These are phyloP conservation scores for Phaeosphaeriaceae sp. DNA, from an alignment of 2,329 filamentous ascomycete species.

Conservation along the genomic window DNA sequence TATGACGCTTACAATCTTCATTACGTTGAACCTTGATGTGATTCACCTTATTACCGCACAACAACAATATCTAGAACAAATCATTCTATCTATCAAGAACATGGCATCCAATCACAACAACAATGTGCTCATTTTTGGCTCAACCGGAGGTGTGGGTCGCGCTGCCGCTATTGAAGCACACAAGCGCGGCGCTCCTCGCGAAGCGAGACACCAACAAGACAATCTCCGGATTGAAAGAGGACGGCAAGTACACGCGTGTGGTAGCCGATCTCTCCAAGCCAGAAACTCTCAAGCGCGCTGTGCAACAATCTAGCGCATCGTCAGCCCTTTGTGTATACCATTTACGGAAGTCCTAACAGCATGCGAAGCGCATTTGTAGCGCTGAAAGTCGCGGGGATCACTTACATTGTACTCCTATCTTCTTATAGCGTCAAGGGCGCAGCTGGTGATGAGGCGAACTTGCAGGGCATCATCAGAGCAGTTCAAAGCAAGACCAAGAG, in stretches of 20 bases:
- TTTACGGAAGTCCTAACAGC: constrained; percentile 41
- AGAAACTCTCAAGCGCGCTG: constrained; percentile 49
- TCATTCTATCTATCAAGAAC: background rate
- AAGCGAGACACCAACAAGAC: constrained; percentile 56
- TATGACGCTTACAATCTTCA: no score
- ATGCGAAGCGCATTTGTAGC: constrained; percentile 52
- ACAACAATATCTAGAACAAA: no score
- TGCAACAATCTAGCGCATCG: constrained; percentile 52
- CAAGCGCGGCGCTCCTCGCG: constrained; percentile 53
- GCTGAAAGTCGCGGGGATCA: constrained; percentile 54
- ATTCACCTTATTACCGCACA: no score
- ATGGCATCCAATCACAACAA: background rate
- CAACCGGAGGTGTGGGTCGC: constrained; percentile 56
- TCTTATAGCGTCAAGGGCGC: constrained; percentile 41
- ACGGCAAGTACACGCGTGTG: constrained; percentile 46
- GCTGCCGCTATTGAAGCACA: constrained; percentile 50
- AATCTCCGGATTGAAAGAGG: constrained; percentile 46
- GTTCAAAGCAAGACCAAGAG: constrained; percentile 56
- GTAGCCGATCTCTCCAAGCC: constrained; percentile 56
- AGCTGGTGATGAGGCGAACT: constrained; percentile 11
- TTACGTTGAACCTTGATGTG: no score
- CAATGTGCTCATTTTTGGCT: constrained; percentile 54
- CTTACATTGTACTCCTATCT: constrained; percentile 55
- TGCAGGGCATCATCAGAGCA: constrained; percentile 40
- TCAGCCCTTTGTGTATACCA: constrained; percentile 58